Evolutionary conservation across 2,329 filamentous ascomycete genomes (phyloP).

Genomic region (Boeremia exigua): DNA sequence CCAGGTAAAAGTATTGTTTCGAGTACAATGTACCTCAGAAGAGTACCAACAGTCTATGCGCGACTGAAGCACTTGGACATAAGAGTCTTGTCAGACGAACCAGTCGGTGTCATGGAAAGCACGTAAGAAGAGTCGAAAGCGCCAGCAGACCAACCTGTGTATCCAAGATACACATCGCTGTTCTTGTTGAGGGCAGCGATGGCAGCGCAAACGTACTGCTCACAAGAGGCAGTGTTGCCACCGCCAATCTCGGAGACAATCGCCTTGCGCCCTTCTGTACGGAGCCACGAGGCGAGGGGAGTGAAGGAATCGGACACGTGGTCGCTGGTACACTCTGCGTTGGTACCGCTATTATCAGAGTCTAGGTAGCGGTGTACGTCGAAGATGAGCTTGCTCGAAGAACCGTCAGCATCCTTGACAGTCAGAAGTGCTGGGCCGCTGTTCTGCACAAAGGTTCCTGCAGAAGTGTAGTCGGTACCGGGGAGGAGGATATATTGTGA

Average conservation of each 20-base stretch:
- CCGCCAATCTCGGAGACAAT: conserved; percentile 53
- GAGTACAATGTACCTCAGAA: no score
- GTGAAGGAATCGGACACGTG: conserved; percentile 44
- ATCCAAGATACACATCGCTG: conserved; percentile 42
- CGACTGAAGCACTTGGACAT: conserved; percentile 11
- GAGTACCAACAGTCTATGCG: background rate
- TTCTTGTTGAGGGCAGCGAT: conserved; percentile 16
- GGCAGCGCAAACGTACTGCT: conserved; percentile 42
- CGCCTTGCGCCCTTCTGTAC: conserved; percentile 46
- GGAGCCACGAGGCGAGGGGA: conserved; percentile 46
- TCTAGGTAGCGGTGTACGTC: conserved; percentile 54
- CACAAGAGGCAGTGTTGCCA: conserved; percentile 45
- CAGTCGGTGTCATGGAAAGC: conserved; percentile 32
- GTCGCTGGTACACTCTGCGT: conserved; percentile 32
- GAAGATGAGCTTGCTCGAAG: conserved; percentile 60
- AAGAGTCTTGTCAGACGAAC: background rate
- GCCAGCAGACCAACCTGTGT: conserved; percentile 39
- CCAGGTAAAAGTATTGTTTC: no score
- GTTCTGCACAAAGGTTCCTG: conserved; percentile 34
- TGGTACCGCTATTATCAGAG: conserved; percentile 48
- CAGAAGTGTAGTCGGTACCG: conserved; percentile 63
- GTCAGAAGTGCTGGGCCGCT: conserved; percentile 55
- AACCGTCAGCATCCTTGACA: conserved; percentile 66
- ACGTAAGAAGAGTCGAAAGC: conserved; percentile 35
- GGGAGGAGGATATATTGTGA: conserved; percentile 69